These are phyloP conservation scores for Citropsis articulata DNA, from an alignment of 345 rosid species.

Conservation along the genomic window DNA sequence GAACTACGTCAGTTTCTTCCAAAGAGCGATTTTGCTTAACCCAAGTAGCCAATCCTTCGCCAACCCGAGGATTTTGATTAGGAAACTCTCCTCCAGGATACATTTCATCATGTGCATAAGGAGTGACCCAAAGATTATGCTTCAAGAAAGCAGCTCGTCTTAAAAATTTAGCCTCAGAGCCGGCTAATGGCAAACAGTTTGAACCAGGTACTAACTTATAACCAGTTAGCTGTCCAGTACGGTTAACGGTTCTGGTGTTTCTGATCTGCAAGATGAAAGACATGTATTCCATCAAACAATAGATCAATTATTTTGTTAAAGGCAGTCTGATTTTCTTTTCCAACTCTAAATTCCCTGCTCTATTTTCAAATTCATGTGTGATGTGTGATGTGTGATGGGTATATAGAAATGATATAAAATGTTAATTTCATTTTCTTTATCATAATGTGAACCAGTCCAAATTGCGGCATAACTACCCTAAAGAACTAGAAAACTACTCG, in stretches of 20 bases:
- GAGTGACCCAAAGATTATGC: slow-evolving; percentile 78
- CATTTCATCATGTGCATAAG: slow-evolving; percentile 53
- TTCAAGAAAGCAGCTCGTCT: slow-evolving; percentile 35
- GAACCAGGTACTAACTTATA: slow-evolving; percentile 70
- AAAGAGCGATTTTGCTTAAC: slow-evolving; percentile 61
- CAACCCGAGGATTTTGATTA: slow-evolving; percentile 70
- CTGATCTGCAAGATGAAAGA: slow-evolving; percentile 38
- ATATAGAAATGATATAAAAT: not conserved
- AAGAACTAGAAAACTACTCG: not conserved
- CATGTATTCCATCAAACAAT: not conserved
- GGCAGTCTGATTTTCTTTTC: not conserved
- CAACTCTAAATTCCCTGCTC: not conserved
- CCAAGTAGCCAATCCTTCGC: slow-evolving; percentile 76
- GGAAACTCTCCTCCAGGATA: slow-evolving; percentile 81
- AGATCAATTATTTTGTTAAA: not conserved
- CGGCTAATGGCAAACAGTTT: slow-evolving; percentile 71
- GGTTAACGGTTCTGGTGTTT: slow-evolving; percentile 70
- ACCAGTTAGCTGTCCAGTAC: slow-evolving; percentile 72
- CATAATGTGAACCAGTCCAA: not conserved
- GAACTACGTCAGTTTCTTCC: slow-evolving; percentile 68
- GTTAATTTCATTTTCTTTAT: not conserved
- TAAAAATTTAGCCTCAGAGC: slow-evolving; percentile 61
- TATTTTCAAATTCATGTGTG: not conserved
- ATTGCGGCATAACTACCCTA: not conserved
- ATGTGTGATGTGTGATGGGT: not conserved